phyloP scores from a whole-genome alignment of 352 stramenopile species.

The Phytophthora megakarya region DNA sequence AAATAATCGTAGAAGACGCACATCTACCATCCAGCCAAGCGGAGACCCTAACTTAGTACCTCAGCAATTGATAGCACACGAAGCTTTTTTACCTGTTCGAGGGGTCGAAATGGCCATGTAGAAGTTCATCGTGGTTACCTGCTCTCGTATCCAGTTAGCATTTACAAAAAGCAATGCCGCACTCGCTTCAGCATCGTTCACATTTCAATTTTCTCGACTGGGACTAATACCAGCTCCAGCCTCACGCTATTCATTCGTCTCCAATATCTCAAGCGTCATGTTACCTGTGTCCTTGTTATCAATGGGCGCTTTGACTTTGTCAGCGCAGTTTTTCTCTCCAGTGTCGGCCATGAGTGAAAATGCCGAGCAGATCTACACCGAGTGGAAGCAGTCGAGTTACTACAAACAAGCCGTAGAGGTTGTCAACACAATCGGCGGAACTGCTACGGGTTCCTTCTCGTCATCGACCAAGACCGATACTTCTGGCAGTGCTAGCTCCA shows the following conservation, averaged over 20 bases:
- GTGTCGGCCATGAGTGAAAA: constrained; percentile 5
- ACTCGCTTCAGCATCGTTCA: constrained; percentile 17
- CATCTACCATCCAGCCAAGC: neutral
- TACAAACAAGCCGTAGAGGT: constrained; percentile 42
- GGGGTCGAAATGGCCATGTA: constrained; percentile 25
- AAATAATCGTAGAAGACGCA: constrained; percentile 27
- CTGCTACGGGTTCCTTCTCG: constrained; percentile 20
- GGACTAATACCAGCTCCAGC: constrained; percentile 21
- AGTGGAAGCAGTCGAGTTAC: constrained; percentile 47
- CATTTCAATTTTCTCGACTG: constrained; percentile 40
- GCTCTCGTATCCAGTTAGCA: constrained; percentile 16
- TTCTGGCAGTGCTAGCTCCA: constrained; percentile 21
- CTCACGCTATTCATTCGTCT: constrained; percentile 1
- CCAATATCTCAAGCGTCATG: constrained; percentile 26
- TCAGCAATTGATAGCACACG: neutral
- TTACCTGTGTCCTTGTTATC: constrained; percentile 27
- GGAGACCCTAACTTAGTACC: no score
- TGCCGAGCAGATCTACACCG: constrained; percentile 32
- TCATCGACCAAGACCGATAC: constrained; percentile 19
- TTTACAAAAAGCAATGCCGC: neutral
- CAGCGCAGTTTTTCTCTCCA: constrained; percentile 16
- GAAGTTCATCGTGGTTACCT: constrained; percentile 31
- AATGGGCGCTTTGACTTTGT: constrained; percentile 26
- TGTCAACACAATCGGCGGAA: constrained; percentile 29
- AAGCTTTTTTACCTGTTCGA: constrained; percentile 37